These are phyloP conservation scores for Globisporangium abappressorium DNA, from an alignment of 352 stramenopile genomes.

Conservation along the genomic window DNA sequence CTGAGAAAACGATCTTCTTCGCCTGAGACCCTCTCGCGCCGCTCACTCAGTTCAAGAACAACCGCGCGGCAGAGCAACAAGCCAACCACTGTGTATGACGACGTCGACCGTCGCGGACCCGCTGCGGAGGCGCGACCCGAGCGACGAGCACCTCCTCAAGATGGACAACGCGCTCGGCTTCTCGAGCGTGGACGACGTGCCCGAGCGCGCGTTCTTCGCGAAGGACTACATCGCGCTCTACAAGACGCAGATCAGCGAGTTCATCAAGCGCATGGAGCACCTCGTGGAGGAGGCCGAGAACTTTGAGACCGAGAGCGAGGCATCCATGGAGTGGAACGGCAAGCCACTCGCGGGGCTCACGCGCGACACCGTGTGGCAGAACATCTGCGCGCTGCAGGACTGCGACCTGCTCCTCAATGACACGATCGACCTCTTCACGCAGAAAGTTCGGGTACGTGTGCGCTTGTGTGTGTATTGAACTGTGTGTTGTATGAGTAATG, in stretches of 20 bases:
- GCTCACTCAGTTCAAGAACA: background rate
- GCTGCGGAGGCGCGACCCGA: background rate
- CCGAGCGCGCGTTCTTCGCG: conserved; percentile 50
- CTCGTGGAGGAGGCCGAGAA: conserved; percentile 60
- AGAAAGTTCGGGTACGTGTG: conserved; percentile 45
- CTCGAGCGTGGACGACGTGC: conserved; percentile 35
- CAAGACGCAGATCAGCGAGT: conserved; percentile 55
- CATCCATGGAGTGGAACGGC: conserved; percentile 31
- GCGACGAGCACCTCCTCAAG: conserved; percentile 5
- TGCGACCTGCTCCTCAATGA: conserved; percentile 38
- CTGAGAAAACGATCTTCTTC: background rate
- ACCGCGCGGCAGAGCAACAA: background rate
- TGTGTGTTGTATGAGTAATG: background rate
- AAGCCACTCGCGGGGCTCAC: conserved; percentile 37
- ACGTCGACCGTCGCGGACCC: conserved; percentile 9
- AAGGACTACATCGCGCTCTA: conserved; percentile 55
- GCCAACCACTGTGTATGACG: conserved; percentile 3
- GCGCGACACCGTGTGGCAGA: conserved; percentile 61
- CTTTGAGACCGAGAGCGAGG: conserved; percentile 45
- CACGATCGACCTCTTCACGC: conserved; percentile 42
- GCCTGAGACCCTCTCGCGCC: background rate
- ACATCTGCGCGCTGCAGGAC: conserved; percentile 58
- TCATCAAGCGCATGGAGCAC: conserved; percentile 53
- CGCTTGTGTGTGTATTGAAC: background rate
- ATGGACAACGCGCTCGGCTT: conserved; percentile 18